These are phyloP conservation scores for Acidiella bohemica DNA, from an alignment of 495 filamentous ascomycete genomes.

Conservation along the genomic window DNA sequence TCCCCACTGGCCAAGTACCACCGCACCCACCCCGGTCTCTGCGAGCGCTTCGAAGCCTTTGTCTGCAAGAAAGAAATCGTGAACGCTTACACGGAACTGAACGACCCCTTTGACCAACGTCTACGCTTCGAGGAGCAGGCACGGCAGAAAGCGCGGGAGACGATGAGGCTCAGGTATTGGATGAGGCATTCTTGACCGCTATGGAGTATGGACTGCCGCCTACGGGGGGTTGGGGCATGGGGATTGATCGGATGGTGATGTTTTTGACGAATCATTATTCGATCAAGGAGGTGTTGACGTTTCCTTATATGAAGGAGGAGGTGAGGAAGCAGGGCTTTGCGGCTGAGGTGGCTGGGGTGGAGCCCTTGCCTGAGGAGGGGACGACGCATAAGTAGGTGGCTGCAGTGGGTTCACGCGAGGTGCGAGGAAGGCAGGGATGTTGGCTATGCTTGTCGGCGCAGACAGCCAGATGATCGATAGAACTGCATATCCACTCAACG, in stretches of 20 bases:
- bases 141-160: slow-evolving; percentile 91
- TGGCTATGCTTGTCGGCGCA: too few relatives aligned
- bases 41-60: slow-evolving; percentile 94
- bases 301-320: slow-evolving; percentile 72
- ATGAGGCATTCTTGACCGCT: slow-evolving; percentile 80
- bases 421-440: too few relatives aligned
- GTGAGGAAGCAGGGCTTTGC: slow-evolving; percentile 37
- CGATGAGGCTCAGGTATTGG: slow-evolving; percentile 89
- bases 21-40: slow-evolving; percentile 65
- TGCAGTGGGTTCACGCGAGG: too few relatives aligned
- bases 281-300: slow-evolving; percentile 92
- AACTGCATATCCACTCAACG: too few relatives aligned
- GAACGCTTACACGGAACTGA: slow-evolving; percentile 96
- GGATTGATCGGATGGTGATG: slow-evolving; percentile 94
- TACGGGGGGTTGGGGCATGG: slow-evolving; percentile 94
- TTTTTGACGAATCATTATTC: slow-evolving; percentile 91
- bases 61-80: slow-evolving; percentile 95
- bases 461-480: too few relatives aligned
- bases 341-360: slow-evolving; percentile 51
- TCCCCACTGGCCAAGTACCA: slow-evolving; percentile 93
- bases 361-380: slow-evolving; percentile 53
- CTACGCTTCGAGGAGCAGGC: slow-evolving; percentile 95
- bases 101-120: slow-evolving; percentile 90
- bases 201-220: slow-evolving; percentile 84
- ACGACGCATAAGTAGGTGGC: slow-evolving; percentile 27